Evolutionary conservation across 208 protist genomes (phyloP).

Genomic region (Leishmania lainsoni): DNA sequence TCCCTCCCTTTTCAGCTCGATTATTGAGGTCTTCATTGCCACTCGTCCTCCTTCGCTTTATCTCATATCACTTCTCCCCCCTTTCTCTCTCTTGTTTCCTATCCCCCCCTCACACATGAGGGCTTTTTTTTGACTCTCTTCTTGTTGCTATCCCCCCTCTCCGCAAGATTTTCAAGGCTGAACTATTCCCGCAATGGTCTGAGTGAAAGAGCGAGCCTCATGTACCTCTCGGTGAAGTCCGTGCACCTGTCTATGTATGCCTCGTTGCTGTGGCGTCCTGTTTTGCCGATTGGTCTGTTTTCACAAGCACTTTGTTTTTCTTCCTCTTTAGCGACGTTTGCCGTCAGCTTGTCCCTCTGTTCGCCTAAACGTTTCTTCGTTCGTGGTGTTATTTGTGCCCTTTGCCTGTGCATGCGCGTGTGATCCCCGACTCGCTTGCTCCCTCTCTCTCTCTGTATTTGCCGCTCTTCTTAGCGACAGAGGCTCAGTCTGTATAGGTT

Average conservation of each 20-base stretch:
- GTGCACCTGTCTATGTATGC: background rate
- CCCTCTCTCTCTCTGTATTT: background rate
- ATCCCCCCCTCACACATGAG: background rate
- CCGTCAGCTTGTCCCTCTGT: background rate
- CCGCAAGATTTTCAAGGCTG: background rate
- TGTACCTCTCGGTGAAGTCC: background rate
- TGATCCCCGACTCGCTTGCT: background rate
- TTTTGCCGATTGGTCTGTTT: background rate
- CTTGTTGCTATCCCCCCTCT: background rate
- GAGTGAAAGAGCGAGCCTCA: background rate
- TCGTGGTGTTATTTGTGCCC: background rate
- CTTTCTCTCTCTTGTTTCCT: background rate
- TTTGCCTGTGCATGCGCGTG: background rate
- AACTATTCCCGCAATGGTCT: background rate
- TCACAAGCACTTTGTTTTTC: background rate
- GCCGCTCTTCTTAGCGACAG: background rate
- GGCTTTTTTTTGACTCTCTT: background rate
- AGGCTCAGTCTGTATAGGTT: too few relatives aligned
- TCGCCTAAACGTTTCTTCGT: background rate
- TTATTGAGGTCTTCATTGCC: background rate
- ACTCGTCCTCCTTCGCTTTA: background rate
- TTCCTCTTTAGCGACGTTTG: too few relatives aligned
- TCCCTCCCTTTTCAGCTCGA: background rate
- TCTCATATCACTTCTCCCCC: background rate
- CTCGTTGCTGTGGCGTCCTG: background rate